Evolutionary conservation across 2,329 filamentous ascomycete species (phyloP).

Genomic region (Sporothrix inflata): DNA sequence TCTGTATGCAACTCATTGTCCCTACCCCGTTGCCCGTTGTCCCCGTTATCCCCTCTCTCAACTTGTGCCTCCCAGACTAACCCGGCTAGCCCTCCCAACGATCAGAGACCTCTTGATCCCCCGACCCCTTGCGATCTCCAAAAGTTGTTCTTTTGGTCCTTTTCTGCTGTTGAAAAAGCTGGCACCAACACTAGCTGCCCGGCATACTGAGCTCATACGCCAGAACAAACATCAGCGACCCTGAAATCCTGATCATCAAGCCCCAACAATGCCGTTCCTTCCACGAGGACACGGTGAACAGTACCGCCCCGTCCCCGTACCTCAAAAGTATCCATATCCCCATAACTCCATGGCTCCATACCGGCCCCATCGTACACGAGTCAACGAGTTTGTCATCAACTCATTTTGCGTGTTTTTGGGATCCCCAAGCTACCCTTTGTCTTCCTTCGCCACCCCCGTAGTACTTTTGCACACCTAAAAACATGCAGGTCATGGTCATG

Average conservation of each 20-base stretch:
- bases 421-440: background rate
- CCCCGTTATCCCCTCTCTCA: no score
- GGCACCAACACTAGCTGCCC: background rate
- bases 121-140: background rate
- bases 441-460: background rate
- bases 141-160: background rate
- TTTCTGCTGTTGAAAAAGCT: background rate
- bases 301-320: background rate
- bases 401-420: background rate
- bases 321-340: background rate
- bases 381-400: conserved; percentile 7
- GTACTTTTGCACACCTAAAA: background rate
- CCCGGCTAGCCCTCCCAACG: background rate
- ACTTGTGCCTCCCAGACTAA: background rate
- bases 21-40: background rate
- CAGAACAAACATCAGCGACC: background rate
- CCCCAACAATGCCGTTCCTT: background rate
- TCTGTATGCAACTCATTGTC: conserved; percentile 20
- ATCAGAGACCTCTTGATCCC: conserved; percentile 22
- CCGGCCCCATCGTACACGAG: conserved; percentile 5
- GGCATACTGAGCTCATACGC: background rate
- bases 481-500: background rate
- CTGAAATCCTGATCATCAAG: conserved; percentile 2
- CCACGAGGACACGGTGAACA: background rate
- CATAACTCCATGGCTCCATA: background rate